These are phyloP conservation scores for Lachnellula occidentalis DNA, from an alignment of 2,329 filamentous ascomycete species.

Conservation along the genomic window DNA sequence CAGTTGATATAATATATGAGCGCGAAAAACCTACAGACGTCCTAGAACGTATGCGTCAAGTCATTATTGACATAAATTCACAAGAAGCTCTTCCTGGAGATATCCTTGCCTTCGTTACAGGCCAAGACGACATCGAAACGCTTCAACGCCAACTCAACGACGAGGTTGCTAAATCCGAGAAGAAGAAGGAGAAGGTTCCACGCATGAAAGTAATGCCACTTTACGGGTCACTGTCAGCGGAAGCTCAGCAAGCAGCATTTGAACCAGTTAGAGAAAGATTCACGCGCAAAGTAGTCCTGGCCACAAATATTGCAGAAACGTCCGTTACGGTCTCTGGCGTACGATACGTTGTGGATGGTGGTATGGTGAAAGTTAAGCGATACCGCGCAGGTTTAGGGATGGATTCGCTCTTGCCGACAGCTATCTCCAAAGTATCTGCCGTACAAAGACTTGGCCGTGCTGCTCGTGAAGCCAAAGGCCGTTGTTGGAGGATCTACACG, in stretches of 20 bases:
- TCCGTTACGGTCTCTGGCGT: slow-evolving; percentile 95
- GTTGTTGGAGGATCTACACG: slow-evolving; percentile 86
- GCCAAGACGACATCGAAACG: slow-evolving; percentile 86
- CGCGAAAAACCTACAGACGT: background rate
- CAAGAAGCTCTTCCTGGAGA: slow-evolving; percentile 91
- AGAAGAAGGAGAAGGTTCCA: slow-evolving; percentile 65
- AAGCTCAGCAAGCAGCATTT: slow-evolving; percentile 83
- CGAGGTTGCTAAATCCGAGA: slow-evolving; percentile 49
- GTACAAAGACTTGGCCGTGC: slow-evolving; percentile 89
- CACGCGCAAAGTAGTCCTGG: slow-evolving; percentile 83
- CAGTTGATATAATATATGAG: slow-evolving; percentile 52
- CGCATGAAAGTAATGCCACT: slow-evolving; percentile 70
- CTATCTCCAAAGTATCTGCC: slow-evolving; percentile 88
- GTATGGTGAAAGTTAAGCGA: slow-evolving; percentile 91
- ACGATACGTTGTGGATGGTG: slow-evolving; percentile 83
- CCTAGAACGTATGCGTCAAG: slow-evolving; percentile 67
- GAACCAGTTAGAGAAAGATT: slow-evolving; percentile 62
- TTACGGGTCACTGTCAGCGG: slow-evolving; percentile 84
- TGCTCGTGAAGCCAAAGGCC: slow-evolving; percentile 83
- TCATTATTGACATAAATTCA: slow-evolving; percentile 79
- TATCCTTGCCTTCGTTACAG: slow-evolving; percentile 85
- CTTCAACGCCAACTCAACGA: slow-evolving; percentile 71
- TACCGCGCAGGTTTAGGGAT: slow-evolving; percentile 80
- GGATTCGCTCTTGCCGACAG: slow-evolving; percentile 83
- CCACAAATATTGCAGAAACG: slow-evolving; percentile 98